A percentile compares a stretch with the other conserved stretches of the same genome.
These are phyloP conservation scores for Paramecium pentaurelia DNA, from an alignment of 73 alveolate genomes.

Conservation along the genomic window DNA sequence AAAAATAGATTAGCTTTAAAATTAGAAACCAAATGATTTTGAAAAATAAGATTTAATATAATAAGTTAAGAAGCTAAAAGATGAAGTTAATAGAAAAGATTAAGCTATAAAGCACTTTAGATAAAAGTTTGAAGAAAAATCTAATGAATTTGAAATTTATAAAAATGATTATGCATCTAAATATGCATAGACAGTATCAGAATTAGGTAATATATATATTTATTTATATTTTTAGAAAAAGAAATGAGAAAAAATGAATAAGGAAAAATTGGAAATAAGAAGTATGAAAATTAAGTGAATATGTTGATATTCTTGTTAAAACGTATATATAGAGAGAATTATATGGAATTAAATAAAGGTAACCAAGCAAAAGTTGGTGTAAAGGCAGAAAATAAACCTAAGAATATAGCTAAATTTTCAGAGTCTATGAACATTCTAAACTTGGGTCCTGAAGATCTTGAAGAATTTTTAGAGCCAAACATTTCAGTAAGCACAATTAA, in stretches of 20 bases:
- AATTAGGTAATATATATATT: background rate
- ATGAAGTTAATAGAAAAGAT: slow-evolving; percentile 24
- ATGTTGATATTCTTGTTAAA: background rate
- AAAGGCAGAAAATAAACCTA: background rate
- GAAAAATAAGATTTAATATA: slow-evolving; percentile 1
- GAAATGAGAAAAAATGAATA: slow-evolving; percentile 37
- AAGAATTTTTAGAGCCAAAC: slow-evolving; percentile 35
- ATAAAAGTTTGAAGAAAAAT: slow-evolving; percentile 33
- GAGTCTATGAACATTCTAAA: slow-evolving; percentile 30
- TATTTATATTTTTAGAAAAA: background rate
- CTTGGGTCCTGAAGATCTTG: slow-evolving; percentile 38
- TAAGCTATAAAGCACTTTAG: slow-evolving; percentile 3
- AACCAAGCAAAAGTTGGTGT: background rate
- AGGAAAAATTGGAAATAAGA: background rate
- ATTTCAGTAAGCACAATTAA: slow-evolving; percentile 8
- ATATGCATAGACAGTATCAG: slow-evolving; percentile 22
- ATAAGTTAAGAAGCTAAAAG: slow-evolving; percentile 3
- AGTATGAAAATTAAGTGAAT: slow-evolving; percentile 4
- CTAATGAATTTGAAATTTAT: background rate
- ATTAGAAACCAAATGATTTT: slow-evolving; percentile 6
- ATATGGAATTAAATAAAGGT: slow-evolving; percentile 1
- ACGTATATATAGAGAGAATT: slow-evolving; percentile 11
- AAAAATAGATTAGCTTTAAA: background rate
- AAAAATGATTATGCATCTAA: background rate
- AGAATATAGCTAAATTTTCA: slow-evolving; percentile 8